A percentile compares a stretch with the other conserved stretches of the same genome.
These are phyloP conservation scores for Stemphylium vesicarium DNA, from an alignment of 2,329 filamentous ascomycete genomes.

Conservation along the genomic window DNA sequence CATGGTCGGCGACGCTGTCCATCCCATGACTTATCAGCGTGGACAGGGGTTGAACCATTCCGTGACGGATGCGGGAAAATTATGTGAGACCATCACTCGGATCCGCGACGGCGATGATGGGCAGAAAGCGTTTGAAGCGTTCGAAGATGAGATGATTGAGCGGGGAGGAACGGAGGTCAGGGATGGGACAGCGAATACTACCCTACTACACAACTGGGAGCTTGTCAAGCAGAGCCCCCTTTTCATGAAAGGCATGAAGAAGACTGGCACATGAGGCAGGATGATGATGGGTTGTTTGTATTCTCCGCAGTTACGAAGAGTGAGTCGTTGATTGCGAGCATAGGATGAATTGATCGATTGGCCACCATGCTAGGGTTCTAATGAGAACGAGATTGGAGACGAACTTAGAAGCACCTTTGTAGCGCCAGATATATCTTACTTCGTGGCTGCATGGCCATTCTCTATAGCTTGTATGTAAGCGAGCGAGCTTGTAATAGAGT, in stretches of 20 bases:
- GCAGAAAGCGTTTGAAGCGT: constrained; percentile 44
- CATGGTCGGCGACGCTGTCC: constrained; percentile 50
- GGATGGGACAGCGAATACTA: constrained; percentile 42
- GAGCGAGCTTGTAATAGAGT: too few species aligned
- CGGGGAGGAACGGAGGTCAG: constrained; percentile 43
- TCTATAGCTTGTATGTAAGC: too few species aligned
- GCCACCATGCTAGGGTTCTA: too few species aligned
- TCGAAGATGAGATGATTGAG: constrained; percentile 55
- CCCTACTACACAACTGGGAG: constrained; percentile 47
- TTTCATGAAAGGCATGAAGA: constrained; percentile 40
- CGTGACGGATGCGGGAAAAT: constrained; percentile 52
- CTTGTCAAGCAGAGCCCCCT: constrained; percentile 43
- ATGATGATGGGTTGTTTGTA: background rate
- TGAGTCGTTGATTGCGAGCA: too few species aligned
- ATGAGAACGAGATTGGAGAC: too few species aligned
- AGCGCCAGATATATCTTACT: too few species aligned
- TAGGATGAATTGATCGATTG: background rate
- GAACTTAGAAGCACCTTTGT: too few species aligned
- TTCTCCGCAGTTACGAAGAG: too few species aligned
- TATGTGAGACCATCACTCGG: constrained; percentile 44
- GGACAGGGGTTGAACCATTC: constrained; percentile 59
- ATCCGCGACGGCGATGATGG: constrained; percentile 31
- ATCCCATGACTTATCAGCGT: constrained; percentile 54
- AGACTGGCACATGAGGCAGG: background rate
- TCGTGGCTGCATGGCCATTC: too few species aligned